Evolutionary conservation across 805 yeast genomes (phyloP).

Genomic region (Spathaspora hagerdaliae): DNA sequence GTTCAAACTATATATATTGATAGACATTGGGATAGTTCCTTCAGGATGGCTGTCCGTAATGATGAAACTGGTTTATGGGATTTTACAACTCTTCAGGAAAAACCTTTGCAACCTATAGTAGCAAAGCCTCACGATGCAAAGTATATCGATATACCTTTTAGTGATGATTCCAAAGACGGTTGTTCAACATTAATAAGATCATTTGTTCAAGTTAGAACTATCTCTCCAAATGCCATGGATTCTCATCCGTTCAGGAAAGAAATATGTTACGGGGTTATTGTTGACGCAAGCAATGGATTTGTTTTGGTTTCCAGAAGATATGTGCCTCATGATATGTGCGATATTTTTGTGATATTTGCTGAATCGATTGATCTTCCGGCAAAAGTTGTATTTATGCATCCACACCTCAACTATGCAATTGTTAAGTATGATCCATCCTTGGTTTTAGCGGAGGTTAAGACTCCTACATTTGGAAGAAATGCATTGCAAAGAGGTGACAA

Average conservation of each 20-base stretch:
- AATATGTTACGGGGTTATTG: conserved; percentile 70
- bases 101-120: conserved; percentile 54
- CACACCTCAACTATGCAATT: conserved; percentile 81
- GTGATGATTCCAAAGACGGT: conserved; percentile 34
- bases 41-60: conserved; percentile 62
- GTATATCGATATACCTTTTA: conserved; percentile 65
- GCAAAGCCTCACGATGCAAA: conserved; percentile 60
- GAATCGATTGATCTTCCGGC: conserved; percentile 82
- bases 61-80: conserved; percentile 57
- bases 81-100: conserved; percentile 49
- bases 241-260: conserved; percentile 62
- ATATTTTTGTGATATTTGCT: conserved; percentile 74
- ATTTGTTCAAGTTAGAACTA: conserved; percentile 66
- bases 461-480: conserved; percentile 56
- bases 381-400: conserved; percentile 77
- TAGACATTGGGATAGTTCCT: conserved; percentile 78
- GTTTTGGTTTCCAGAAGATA: conserved; percentile 72
- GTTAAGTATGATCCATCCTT: conserved; percentile 76
- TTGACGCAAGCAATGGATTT: conserved; percentile 77
- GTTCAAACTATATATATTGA: conserved; percentile 69
- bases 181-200: conserved; percentile 60
- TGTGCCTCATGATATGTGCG: conserved; percentile 81
- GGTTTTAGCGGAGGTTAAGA: conserved; percentile 63
- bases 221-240: conserved; percentile 69
- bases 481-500: conserved; percentile 74